Percentiles rank a stretch among this genome's conserved stretches.
Evolutionary conservation across 208 protist genomes (phyloP).

Genomic region (Trypanosoma rangeli): DNA sequence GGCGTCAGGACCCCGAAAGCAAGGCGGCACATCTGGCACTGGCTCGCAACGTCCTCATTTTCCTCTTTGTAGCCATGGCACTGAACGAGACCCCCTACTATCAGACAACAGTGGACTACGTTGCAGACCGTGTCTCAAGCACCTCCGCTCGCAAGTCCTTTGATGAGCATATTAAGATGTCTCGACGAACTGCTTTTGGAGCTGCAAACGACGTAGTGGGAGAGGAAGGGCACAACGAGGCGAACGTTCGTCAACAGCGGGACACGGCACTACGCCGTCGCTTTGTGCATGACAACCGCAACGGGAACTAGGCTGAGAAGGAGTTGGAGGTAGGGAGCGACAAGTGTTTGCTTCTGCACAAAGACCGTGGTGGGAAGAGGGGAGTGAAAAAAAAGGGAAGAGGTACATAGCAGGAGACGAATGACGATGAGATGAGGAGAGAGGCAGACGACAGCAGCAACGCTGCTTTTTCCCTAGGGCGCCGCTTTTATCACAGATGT

Average conservation of each 20-base stretch:
- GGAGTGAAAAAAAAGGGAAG: not conserved
- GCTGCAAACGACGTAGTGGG: slow-evolving; percentile 64
- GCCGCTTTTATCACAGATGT: not conserved
- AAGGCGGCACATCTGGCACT: slow-evolving; percentile 54
- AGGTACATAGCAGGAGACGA: not conserved
- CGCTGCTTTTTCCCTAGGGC: not conserved
- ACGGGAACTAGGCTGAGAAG: slow-evolving; percentile 27
- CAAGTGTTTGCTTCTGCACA: not conserved
- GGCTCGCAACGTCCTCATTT: slow-evolving; percentile 69
- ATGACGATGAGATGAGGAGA: not conserved
- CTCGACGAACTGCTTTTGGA: slow-evolving; percentile 57
- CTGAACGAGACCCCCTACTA: slow-evolving; percentile 44
- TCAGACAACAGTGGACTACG: slow-evolving; percentile 69
- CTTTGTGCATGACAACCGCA: slow-evolving; percentile 62
- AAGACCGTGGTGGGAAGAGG: not conserved
- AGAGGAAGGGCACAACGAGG: slow-evolving; percentile 78
- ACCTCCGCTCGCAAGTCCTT: slow-evolving; percentile 40
- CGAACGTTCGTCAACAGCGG: slow-evolving; percentile 72
- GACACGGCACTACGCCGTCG: slow-evolving; percentile 83
- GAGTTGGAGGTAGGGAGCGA: not conserved
- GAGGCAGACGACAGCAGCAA: not conserved
- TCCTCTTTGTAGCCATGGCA: slow-evolving; percentile 64
- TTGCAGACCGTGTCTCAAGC: slow-evolving; percentile 63
- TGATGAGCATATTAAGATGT: slow-evolving; percentile 66
- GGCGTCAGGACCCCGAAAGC: slow-evolving; percentile 57